Percentiles rank a stretch among this genome's conserved stretches.
These are phyloP conservation scores for Lactarius deliciosus DNA, from an alignment of 768 basidiomycete species.

Conservation along the genomic window DNA sequence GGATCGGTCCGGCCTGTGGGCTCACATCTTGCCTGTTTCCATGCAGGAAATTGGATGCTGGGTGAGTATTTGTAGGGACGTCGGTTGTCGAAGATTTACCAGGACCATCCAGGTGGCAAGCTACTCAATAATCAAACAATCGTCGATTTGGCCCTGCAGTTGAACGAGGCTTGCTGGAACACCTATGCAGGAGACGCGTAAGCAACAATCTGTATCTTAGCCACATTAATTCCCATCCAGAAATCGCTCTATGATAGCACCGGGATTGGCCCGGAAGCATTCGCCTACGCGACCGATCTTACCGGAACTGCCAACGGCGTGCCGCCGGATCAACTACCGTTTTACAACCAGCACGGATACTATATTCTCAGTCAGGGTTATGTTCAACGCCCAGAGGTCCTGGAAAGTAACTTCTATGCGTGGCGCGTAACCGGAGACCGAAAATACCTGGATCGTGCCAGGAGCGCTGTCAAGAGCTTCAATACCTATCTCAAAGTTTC, in stretches of 20 bases:
- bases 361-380: conserved; percentile 57
- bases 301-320: conserved; percentile 47
- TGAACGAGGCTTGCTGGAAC: conserved; percentile 78
- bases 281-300: conserved; percentile 59
- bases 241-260: conserved; percentile 44
- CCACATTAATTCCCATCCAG: background rate
- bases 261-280: conserved; percentile 73
- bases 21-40: conserved; percentile 74
- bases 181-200: conserved; percentile 73
- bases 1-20: conserved; percentile 55
- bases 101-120: conserved; percentile 50
- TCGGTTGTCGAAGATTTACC: background rate
- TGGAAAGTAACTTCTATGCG: conserved; percentile 80
- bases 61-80: conserved; percentile 39
- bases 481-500: conserved; percentile 49
- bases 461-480: conserved; percentile 57
- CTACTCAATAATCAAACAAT: conserved; percentile 71
- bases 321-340: conserved; percentile 42
- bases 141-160: conserved; percentile 55
- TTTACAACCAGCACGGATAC: conserved; percentile 63
- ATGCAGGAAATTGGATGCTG: conserved; percentile 74
- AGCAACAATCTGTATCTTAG: conserved; percentile 29
- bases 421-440: conserved; percentile 68
- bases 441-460: conserved; percentile 68
- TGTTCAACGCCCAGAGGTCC: conserved; percentile 70